Percentiles rank a stretch among this genome's conserved stretches.
Evolutionary conservation across 345 rosid genomes (phyloP).

Genomic region (Eucalyptus sp.): DNA sequence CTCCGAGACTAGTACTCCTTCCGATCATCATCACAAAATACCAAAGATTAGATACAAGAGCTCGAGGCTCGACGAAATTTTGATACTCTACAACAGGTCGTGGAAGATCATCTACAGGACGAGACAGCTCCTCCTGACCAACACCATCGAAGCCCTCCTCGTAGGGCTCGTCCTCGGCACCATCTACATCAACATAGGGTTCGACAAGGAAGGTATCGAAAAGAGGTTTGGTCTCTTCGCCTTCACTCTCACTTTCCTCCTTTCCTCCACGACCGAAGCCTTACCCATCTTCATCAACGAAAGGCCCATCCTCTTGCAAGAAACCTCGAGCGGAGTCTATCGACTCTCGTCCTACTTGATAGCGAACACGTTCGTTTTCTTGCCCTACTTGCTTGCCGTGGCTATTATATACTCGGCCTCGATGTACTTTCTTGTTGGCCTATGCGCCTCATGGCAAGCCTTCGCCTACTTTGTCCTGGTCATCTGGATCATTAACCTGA

Average conservation of each 20-base stretch:
- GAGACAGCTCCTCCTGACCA: conserved; percentile 70
- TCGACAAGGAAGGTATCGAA: conserved; percentile 54
- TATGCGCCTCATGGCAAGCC: conserved; percentile 68
- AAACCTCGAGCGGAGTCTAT: conserved; percentile 78
- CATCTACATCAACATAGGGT: conserved; percentile 72
- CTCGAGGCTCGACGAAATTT: conserved; percentile 54
- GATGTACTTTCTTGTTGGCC: conserved; percentile 76
- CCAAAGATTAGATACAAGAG: conserved; percentile 21
- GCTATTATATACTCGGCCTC: conserved; percentile 58
- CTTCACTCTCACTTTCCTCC: conserved; percentile 89
- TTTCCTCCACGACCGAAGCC: conserved; percentile 88
- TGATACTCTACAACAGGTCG: conserved; percentile 37
- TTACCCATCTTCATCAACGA: conserved; percentile 91
- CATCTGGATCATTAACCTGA: conserved; percentile 65
- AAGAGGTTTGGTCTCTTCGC: conserved; percentile 88
- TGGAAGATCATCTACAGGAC: conserved; percentile 90
- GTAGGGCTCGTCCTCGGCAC: conserved; percentile 96
- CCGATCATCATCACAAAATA: background rate
- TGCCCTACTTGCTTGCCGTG: conserved; percentile 64
- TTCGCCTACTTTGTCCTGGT: conserved; percentile 67
- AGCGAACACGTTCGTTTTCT: conserved; percentile 82
- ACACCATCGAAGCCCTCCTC: conserved; percentile 62
- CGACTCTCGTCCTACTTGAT: conserved; percentile 71
- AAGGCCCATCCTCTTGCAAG: conserved; percentile 66
- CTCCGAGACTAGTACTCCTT: background rate